A percentile compares a stretch with the other conserved stretches of the same genome.
These are phyloP conservation scores for Ascomycota sp. DNA, from an alignment of 2,329 filamentous ascomycete genomes.

Conservation along the genomic window DNA sequence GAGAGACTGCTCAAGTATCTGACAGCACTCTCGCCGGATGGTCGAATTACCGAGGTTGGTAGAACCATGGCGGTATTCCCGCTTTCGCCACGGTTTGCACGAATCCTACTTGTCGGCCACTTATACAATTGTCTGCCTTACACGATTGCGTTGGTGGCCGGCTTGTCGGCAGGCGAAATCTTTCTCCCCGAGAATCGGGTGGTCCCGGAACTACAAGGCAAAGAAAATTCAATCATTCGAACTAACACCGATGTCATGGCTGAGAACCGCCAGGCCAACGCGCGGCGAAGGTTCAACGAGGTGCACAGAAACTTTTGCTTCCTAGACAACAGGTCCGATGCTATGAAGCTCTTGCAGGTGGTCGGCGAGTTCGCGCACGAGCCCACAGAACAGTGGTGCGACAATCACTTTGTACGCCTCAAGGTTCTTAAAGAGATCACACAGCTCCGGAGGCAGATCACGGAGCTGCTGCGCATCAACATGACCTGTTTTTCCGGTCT, in stretches of 20 bases:
- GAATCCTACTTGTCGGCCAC: conserved; percentile 78
- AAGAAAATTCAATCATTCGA: conserved; percentile 26
- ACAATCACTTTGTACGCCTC: conserved; percentile 62
- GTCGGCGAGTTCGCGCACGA: conserved; percentile 73
- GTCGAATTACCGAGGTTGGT: conserved; percentile 61
- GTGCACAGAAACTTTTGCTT: conserved; percentile 63
- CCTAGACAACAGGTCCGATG: conserved; percentile 68
- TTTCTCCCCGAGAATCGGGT: conserved; percentile 69
- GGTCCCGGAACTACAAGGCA: conserved; percentile 33
- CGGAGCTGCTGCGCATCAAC: conserved; percentile 57
- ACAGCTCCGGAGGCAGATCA: conserved; percentile 67
- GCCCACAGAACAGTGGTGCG: conserved; percentile 53
- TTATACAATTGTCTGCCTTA: conserved; percentile 66
- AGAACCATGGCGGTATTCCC: conserved; percentile 75
- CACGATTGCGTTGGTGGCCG: conserved; percentile 73
- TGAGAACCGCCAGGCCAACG: conserved; percentile 46
- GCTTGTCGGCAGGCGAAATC: conserved; percentile 70
- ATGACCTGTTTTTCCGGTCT: conserved; percentile 43
- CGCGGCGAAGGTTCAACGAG: conserved; percentile 40
- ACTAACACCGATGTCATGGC: conserved; percentile 50
- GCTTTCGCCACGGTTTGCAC: conserved; percentile 72
- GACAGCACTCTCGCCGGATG: conserved; percentile 51
- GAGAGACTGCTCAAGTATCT: conserved; percentile 76
- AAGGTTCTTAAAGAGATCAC: conserved; percentile 76
- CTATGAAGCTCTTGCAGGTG: conserved; percentile 74